Conservation (phyloP, 495 filamentous ascomycete species). For the Trichoderma virens region DNA sequence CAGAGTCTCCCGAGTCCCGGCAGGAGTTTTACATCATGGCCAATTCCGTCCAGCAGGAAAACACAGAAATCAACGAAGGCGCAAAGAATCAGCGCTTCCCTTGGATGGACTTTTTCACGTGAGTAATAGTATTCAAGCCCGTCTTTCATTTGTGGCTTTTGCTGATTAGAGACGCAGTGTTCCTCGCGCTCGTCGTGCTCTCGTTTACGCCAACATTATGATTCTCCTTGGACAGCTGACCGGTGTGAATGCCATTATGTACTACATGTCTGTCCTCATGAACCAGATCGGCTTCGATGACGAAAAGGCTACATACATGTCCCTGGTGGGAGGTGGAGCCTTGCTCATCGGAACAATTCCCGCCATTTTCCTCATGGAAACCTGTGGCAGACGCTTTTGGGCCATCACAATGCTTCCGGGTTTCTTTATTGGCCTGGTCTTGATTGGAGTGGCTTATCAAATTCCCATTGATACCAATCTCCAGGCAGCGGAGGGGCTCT, state of each 20-base stretch:
- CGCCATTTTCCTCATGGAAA: constrained; percentile 69
- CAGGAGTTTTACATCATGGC: constrained; percentile 57
- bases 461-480: constrained; percentile 41
- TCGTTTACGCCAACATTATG: constrained; percentile 56
- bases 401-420: constrained; percentile 54
- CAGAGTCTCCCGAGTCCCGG: constrained; percentile 37
- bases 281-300: constrained; percentile 47
- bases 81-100: constrained; percentile 38
- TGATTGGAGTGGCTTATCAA: constrained; percentile 70
- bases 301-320: constrained; percentile 50
- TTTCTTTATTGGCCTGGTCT: constrained; percentile 61
- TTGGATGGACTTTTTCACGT: constrained; percentile 57
- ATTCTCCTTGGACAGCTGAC: constrained; percentile 55
- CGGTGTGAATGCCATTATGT: constrained; percentile 55
- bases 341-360: constrained; percentile 62
- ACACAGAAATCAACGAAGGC: not conserved
- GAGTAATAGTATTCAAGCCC: not conserved
- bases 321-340: constrained; percentile 52
- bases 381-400: constrained; percentile 64
- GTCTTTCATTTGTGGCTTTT: not conserved
- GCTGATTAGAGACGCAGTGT: constrained; percentile 16
- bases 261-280: constrained; percentile 55
- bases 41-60: constrained; percentile 43
- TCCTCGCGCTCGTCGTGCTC: constrained; percentile 48
- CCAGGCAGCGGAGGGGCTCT: constrained; percentile 42